A percentile compares a stretch with the other conserved stretches of the same genome.
These are phyloP conservation scores for Lichtheimia hyalospora DNA, from an alignment of 371 early-diverging fungal genomes.

Conservation along the genomic window DNA sequence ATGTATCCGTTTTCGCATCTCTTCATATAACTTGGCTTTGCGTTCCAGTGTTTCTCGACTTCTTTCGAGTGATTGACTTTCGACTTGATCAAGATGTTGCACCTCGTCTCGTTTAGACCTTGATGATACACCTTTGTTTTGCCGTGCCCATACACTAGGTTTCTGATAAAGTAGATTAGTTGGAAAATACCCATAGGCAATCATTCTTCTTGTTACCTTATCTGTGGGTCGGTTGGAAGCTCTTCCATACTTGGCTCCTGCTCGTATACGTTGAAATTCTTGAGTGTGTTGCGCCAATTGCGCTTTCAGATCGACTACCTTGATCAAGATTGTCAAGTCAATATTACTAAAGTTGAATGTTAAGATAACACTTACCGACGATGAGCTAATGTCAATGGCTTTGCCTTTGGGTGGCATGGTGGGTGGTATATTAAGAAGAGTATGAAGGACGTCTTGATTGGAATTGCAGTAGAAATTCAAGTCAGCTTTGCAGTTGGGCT, in stretches of 20 bases:
- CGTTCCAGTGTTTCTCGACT: conserved; percentile 64
- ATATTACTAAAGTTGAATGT: background rate
- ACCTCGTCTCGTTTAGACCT: conserved; percentile 32
- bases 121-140: conserved; percentile 58
- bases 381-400: conserved; percentile 28
- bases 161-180: conserved; percentile 27
- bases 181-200: background rate
- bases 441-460: too few relatives aligned
- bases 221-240: conserved; percentile 24
- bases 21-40: conserved; percentile 68
- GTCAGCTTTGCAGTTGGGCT: too few relatives aligned
- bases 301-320: conserved; percentile 41
- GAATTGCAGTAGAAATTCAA: too few relatives aligned
- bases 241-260: conserved; percentile 31
- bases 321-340: background rate
- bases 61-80: conserved; percentile 31
- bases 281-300: conserved; percentile 40
- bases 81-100: conserved; percentile 30
- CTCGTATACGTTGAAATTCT: conserved; percentile 32
- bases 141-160: conserved; percentile 56
- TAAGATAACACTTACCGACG: conserved; percentile 19
- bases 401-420: background rate
- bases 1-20: conserved; percentile 36
- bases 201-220: conserved; percentile 11
- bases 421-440: too few relatives aligned